Base-by-base conservation (phyloP, 805 yeast genomes). In the Schwanniomyces vanrijiae region DNA sequence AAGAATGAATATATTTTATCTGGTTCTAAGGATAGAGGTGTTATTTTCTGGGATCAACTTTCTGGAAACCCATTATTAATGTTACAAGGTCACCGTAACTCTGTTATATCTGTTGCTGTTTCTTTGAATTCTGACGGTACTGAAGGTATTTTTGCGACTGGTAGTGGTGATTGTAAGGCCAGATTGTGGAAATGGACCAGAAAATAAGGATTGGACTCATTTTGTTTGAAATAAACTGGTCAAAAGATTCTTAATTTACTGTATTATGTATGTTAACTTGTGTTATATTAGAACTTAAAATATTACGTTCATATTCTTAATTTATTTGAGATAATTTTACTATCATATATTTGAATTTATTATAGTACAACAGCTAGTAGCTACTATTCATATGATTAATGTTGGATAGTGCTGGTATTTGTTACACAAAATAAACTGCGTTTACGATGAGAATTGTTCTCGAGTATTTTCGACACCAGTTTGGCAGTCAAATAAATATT, bases 1-100 rank as follows among this genome's bases (percentile, higher is more conserved):
- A 92, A 90, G 66, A 88, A 88, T 59, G 86, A 89, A 65, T 92
- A 89, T 75, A 87, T 92, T 47, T 76, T 92, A 47, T 88, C 96
- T 0, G 98, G 98, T 45, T 90, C 97, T 26, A 92, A 92, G 68
- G 99, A 92, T 74, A 85, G 97, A 60, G 97, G 97, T 45, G 97
- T 92, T 46, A 87, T 91, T 52, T 87, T 92, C 75, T 92, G 99
- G 99, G 97, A 92, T 65, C 91, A 91, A 58, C 75, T 77, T 40
- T 82, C 91, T 11, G 97, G 97, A 52, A 91, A 89, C 68, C 96
- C 96, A 45, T 82, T 90, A 68, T 78, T 92, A 62, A 90, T 91
- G 96, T 78, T 94, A 59, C 97, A 90, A 73, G 98, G 98, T 29
- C 98, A 92, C 68, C 84, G 94, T 65, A 92, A 92, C 74, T 88